Percentiles rank a stretch among this genome's conserved stretches.
Conservation (phyloP, 805 yeast species). For the Ogataea polymorpha region DNA sequence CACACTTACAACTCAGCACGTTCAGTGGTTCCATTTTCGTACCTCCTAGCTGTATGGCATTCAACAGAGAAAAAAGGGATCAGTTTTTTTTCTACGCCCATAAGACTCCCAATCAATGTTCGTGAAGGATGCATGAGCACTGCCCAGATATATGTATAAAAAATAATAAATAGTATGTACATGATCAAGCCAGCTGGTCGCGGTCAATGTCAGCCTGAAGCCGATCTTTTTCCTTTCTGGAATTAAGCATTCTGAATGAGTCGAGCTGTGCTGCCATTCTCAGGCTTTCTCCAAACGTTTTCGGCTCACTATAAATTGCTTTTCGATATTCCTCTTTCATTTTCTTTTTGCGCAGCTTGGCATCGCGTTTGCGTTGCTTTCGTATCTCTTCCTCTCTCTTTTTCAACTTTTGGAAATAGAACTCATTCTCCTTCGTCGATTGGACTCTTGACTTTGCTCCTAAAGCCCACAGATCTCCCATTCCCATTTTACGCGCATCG, state of each 20-base stretch:
- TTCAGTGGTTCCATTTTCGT: conserved; percentile 14
- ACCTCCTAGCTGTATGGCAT: neutral
- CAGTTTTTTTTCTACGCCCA: conserved; percentile 11
- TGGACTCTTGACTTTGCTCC: conserved; percentile 53
- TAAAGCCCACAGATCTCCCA: conserved; percentile 86
- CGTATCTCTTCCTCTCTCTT: conserved; percentile 32
- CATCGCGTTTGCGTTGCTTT: conserved; percentile 25
- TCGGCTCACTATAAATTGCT: conserved; percentile 24
- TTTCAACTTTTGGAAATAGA: conserved; percentile 31
- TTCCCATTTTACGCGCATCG: conserved; percentile 82
- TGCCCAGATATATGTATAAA: conserved; percentile 2
- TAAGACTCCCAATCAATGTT: neutral
- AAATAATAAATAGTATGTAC: conserved; percentile 1
- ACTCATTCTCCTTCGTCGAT: conserved; percentile 34
- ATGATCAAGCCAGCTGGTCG: conserved; percentile 7
- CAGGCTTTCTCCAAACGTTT: conserved; percentile 21
- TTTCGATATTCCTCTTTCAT: conserved; percentile 24
- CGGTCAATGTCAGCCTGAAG: conserved; percentile 20
- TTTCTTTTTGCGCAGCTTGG: conserved; percentile 24
- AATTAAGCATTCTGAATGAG: conserved; percentile 24
- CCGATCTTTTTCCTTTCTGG: conserved; percentile 27
- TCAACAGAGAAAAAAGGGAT: conserved; percentile 7
- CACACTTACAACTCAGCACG: conserved; percentile 18
- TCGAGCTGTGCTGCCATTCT: conserved; percentile 27
- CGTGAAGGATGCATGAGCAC: conserved; percentile 2